Evolutionary conservation across 768 basidiomycete genomes (phyloP).

Genomic region (Boletus bicolor): DNA sequence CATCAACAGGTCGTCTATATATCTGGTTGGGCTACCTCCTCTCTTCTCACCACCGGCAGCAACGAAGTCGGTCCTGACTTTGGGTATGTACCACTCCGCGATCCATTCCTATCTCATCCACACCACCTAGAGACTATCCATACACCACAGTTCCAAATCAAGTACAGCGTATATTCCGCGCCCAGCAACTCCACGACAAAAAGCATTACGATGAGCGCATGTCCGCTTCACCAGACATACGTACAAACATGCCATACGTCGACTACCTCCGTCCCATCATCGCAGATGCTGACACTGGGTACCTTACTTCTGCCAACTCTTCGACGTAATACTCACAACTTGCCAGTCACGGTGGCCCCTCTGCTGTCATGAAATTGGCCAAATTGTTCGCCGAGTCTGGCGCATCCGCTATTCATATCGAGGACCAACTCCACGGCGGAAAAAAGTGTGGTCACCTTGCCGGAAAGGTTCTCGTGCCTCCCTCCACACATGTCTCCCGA

Average conservation of each 20-base stretch:
- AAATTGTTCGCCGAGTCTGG: slow-evolving; percentile 97
- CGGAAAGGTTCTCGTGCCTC: slow-evolving; percentile 91
- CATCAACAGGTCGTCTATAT: slow-evolving; percentile 87
- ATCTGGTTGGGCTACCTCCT: slow-evolving; percentile 90
- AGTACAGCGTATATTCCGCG: slow-evolving; percentile 86
- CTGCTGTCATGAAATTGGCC: slow-evolving; percentile 89
- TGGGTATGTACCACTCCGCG: slow-evolving; percentile 44
- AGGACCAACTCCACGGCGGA: slow-evolving; percentile 92
- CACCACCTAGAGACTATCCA: slow-evolving; percentile 72
- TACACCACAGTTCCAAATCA: slow-evolving; percentile 97
- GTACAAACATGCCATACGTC: slow-evolving; percentile 69
- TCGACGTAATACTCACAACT: slow-evolving; percentile 5
- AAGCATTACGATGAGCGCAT: slow-evolving; percentile 90
- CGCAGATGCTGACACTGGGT: slow-evolving; percentile 95
- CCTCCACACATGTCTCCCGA: slow-evolving; percentile 81
- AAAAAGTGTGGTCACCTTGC: slow-evolving; percentile 94
- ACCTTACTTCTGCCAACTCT: slow-evolving; percentile 18
- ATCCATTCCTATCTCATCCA: neutral
- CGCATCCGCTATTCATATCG: slow-evolving; percentile 85
- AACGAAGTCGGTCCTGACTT: slow-evolving; percentile 93
- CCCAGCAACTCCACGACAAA: slow-evolving; percentile 89
- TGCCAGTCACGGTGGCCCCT: slow-evolving; percentile 83
- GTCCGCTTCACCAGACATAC: slow-evolving; percentile 56
- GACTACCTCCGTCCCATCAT: slow-evolving; percentile 93
- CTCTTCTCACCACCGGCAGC: slow-evolving; percentile 81